Evolutionary conservation across 1,284 basidiomycete species (phyloP).

Genomic region (Cystobasidiaceae sp.): DNA sequence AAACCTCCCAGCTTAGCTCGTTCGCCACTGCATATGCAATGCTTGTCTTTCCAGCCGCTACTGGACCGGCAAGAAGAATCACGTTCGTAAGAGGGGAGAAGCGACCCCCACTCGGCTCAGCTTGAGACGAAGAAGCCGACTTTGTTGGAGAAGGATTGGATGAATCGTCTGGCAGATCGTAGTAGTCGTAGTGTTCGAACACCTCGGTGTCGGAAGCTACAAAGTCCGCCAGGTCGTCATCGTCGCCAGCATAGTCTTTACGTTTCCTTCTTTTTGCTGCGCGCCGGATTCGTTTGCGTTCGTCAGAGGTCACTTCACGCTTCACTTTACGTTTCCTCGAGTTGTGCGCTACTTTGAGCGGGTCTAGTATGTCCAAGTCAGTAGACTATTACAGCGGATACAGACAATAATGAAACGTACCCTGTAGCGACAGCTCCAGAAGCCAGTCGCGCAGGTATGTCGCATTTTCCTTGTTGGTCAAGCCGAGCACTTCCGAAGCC

Average conservation of each 20-base stretch:
- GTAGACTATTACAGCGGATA: too few relatives aligned
- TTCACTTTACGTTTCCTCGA: constrained; percentile 29
- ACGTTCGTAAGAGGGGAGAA: constrained; percentile 62
- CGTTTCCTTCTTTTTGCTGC: constrained; percentile 34
- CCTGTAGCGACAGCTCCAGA: constrained; percentile 59
- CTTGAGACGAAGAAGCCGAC: not conserved
- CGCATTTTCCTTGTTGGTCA: constrained; percentile 62
- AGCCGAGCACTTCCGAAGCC: constrained; percentile 69
- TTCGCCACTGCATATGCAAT: constrained; percentile 87
- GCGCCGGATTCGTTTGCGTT: constrained; percentile 9
- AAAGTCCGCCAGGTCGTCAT: constrained; percentile 46
- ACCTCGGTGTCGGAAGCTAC: constrained; percentile 42
- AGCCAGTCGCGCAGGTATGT: constrained; percentile 79
- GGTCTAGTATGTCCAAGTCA: not conserved
- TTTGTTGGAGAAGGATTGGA: constrained; percentile 30
- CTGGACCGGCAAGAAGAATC: constrained; percentile 74
- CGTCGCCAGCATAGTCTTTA: constrained; percentile 29
- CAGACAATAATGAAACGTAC: too few relatives aligned
- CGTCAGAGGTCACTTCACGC: constrained; percentile 26
- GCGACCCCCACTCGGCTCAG: constrained; percentile 29
- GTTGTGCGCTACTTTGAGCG: not conserved
- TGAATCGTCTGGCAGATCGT: constrained; percentile 49
- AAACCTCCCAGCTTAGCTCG: constrained; percentile 91
- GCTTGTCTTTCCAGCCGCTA: constrained; percentile 85
- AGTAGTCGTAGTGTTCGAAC: constrained; percentile 44